These are phyloP conservation scores for Mortierella sp. DNA, from an alignment of 371 early-diverging fungal species.

Conservation along the genomic window DNA sequence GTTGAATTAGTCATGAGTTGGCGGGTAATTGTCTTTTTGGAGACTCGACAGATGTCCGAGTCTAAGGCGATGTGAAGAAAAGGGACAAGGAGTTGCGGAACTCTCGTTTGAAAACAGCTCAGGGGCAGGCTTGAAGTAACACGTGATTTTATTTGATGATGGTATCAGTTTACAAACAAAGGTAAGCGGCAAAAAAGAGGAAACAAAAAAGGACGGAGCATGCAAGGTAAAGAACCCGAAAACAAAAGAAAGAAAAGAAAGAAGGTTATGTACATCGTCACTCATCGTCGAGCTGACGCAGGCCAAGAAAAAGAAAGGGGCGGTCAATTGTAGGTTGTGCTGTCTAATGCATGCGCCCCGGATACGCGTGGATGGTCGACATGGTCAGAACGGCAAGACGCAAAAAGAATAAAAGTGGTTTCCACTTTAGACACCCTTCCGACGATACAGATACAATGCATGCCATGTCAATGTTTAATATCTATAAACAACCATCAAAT, in stretches of 20 bases:
- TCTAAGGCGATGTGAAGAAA: not conserved
- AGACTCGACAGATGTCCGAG: not conserved
- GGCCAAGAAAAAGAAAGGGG: not conserved
- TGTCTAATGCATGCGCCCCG: constrained; percentile 40
- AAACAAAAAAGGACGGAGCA: not conserved
- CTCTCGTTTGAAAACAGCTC: not conserved
- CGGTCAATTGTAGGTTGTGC: constrained; percentile 12
- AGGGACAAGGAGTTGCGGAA: not conserved
- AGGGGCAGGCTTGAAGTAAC: not conserved
- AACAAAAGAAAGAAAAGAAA: constrained; percentile 8
- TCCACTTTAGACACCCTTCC: no score
- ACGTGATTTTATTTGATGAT: constrained; percentile 4
- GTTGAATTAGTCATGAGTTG: constrained; percentile 3
- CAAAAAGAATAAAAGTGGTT: not conserved
- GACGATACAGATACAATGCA: not conserved
- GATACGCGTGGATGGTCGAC: constrained; percentile 57
- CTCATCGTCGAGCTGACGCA: constrained; percentile 9
- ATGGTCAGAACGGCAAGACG: not conserved
- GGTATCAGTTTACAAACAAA: not conserved
- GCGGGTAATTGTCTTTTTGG: not conserved
- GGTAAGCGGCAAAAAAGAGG: not conserved
- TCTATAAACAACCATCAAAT: not conserved
- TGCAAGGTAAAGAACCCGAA: not conserved
- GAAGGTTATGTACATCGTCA: constrained; percentile 15
- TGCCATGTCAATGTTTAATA: not conserved